Conservation (phyloP, 148 eudicot genomes). For the Vaccinium corymbosum region DNA sequence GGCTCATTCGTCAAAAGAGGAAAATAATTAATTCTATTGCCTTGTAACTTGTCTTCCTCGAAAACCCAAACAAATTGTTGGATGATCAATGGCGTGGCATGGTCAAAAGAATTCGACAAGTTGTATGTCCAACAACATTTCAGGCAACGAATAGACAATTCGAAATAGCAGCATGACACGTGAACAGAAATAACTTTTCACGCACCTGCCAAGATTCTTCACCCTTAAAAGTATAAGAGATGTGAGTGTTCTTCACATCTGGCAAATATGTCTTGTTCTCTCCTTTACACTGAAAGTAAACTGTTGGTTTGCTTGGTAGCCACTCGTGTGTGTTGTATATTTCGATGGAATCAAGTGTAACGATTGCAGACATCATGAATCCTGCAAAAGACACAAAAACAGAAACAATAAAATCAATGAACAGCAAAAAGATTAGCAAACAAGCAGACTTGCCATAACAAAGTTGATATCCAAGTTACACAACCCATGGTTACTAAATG, state of each 20-base stretch:
- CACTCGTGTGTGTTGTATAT: conserved; percentile 47
- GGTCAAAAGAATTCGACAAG: background rate
- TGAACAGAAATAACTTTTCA: background rate
- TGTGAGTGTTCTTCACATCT: conserved; percentile 46
- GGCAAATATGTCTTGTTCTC: conserved; percentile 49
- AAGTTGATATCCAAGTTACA: conserved; percentile 4
- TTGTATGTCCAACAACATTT: conserved; percentile 3
- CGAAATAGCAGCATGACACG: background rate
- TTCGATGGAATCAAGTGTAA: conserved; percentile 51
- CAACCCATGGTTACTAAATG: background rate
- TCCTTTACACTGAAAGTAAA: conserved; percentile 53
- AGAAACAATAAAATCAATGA: background rate
- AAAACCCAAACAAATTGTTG: background rate
- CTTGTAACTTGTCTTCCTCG: background rate
- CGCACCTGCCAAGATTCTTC: conserved; percentile 81
- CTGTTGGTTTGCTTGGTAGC: conserved; percentile 30
- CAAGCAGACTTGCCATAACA: conserved; percentile 8
- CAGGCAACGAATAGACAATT: background rate
- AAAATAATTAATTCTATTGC: background rate
- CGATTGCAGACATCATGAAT: conserved; percentile 37
- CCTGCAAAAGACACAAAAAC: conserved; percentile 26
- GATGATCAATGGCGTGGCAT: background rate
- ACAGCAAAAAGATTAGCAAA: background rate
- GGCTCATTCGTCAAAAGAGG: background rate
- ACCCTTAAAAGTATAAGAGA: conserved; percentile 41